These are phyloP conservation scores for Macadamia tetraphylla DNA, from an alignment of 164 flowering plant genomes.

Conservation along the genomic window DNA sequence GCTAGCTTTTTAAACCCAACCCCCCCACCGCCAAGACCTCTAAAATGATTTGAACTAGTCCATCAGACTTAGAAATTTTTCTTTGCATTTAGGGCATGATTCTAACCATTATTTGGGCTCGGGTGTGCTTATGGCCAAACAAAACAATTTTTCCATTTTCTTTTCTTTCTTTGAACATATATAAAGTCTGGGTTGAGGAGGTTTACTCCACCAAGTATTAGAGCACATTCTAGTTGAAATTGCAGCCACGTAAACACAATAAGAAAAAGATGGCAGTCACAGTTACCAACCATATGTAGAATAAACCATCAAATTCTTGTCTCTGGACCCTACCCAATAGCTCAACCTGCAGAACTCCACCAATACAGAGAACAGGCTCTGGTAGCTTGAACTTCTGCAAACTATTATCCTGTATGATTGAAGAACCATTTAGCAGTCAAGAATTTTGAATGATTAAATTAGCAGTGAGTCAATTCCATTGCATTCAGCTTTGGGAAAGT, in stretches of 20 bases:
- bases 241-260: neutral
- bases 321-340: constrained; percentile 69
- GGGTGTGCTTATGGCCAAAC: too few relatives aligned
- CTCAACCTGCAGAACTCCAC: constrained; percentile 72
- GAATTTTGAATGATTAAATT: too few relatives aligned
- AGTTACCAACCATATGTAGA: constrained; percentile 61
- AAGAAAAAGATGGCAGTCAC: neutral
- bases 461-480: too few relatives aligned
- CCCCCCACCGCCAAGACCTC: too few relatives aligned
- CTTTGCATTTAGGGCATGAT: neutral
- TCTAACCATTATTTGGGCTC: too few relatives aligned
- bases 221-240: neutral
- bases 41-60: too few relatives aligned
- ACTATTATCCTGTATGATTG: constrained; percentile 44
- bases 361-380: constrained; percentile 69
- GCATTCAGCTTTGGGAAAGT: neutral
- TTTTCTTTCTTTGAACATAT: neutral
- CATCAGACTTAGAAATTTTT: neutral
- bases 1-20: neutral
- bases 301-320: constrained; percentile 62
- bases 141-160: too few relatives aligned
- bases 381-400: constrained; percentile 77
- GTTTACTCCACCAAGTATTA: neutral
- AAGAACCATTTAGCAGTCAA: neutral
- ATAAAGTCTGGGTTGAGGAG: neutral